Conservation (phyloP, 2,329 filamentous ascomycete species). For the Epicoccum nigrum region DNA sequence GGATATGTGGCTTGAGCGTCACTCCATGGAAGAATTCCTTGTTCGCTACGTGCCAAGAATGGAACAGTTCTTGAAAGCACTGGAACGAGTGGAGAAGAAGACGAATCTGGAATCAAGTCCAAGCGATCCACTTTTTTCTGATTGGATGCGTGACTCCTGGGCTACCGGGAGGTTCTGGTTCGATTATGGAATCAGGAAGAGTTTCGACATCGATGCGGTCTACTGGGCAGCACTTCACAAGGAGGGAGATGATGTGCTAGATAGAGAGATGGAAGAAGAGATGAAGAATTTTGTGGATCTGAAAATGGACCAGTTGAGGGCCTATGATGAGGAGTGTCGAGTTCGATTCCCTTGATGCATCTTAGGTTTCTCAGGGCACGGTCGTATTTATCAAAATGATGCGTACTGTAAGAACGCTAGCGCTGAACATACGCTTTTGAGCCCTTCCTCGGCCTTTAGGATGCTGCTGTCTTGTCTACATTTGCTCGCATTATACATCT, state of each 20-base stretch:
- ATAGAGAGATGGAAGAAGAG: neutral
- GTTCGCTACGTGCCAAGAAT: neutral
- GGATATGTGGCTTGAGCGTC: conserved; percentile 17
- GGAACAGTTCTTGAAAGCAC: neutral
- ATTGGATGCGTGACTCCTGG: conserved; percentile 48
- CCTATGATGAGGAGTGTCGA: neutral
- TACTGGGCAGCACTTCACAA: conserved; percentile 34
- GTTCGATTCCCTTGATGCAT: no score
- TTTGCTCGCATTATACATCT: no score
- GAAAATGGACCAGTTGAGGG: neutral
- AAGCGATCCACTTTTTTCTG: conserved; percentile 27
- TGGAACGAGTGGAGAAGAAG: neutral
- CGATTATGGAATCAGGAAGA: conserved; percentile 45
- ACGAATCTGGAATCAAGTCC: neutral
- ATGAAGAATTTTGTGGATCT: neutral
- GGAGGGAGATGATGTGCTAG: conserved; percentile 9
- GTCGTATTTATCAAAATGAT: no score
- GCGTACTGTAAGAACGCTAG: no score
- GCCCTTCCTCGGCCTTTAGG: no score
- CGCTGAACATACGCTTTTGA: no score
- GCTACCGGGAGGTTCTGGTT: conserved; percentile 47
- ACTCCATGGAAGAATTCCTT: neutral
- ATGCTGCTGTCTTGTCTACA: no score
- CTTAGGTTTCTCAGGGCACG: no score
- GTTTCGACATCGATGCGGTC: conserved; percentile 44